Base-by-base conservation (phyloP, 805 yeast species). In the Candida tammaniensis region DNA sequence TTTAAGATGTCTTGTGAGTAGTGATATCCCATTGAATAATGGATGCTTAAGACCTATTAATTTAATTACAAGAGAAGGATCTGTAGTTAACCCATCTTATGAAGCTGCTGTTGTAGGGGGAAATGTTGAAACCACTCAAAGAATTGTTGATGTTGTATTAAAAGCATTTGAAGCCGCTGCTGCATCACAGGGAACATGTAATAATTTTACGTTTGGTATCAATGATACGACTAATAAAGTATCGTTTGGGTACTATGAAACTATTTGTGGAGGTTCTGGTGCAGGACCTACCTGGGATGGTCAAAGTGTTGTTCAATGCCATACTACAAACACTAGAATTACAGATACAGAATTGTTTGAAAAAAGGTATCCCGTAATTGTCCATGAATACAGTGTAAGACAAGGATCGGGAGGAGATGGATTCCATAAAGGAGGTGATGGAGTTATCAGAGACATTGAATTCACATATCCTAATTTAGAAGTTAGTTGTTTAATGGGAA, bases 251-350 rank as follows among this genome's bases (percentile, higher is more conserved):
- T 88, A 88, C 56, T 88, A 88, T 55, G 96, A 88, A 55, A 89
- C 97, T 0, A 87, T 89, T 40, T 93, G 95, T 39, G 97, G 97
- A 40, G 97, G 97, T 1, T 84, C 88, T 27, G 97, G 97, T 31
- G 97, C 97, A 2, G 88, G 91, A 1, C 75, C 82, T 1, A 78
- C 79, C 2, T 87, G 94, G 89, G 62, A 82, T 47, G 96, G 96
- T 28, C 82, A 81, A 33, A 74, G 82, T 40, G 96, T 86, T n/a
- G 94, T 88, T 3, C 96, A 88, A 51, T 85, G 94, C 5, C 93
- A 88, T 56, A 88, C 91, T 81, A 89, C 96, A 17, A 88, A 88
- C 59, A 88, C 97, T 2, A 72, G 95, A 51, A 86, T 88, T 59
- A 88, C 97, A 0, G 97, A 88, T 54, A 81, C 88, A 5, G 97